Conservation (phyloP, 352 stramenopile species). For the Peronospora farinosa region DNA sequence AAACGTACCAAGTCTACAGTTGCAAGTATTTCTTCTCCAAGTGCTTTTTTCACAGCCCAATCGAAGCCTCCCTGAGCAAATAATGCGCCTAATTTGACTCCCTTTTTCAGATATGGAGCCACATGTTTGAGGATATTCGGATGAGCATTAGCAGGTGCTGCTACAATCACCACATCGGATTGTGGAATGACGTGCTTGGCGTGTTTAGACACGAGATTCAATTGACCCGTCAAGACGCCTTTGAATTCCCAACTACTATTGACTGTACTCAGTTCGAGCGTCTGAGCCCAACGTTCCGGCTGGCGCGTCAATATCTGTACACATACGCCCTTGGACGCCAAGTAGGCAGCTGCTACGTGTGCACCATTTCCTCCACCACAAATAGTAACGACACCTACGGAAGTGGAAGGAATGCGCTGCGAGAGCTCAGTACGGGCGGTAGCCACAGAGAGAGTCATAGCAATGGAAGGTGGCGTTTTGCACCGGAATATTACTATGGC, state of each 20-base stretch:
- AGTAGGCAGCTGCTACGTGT: conserved; percentile 84
- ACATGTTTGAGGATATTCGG: conserved; percentile 74
- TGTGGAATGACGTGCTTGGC: conserved; percentile 80
- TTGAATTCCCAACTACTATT: conserved; percentile 84
- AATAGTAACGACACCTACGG: conserved; percentile 77
- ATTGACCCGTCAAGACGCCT: conserved; percentile 61
- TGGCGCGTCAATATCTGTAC: conserved; percentile 81
- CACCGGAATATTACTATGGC: too few species aligned
- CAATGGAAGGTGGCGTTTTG: not conserved
- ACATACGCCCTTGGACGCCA: conserved; percentile 78
- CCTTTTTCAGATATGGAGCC: conserved; percentile 81
- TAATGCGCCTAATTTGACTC: conserved; percentile 76
- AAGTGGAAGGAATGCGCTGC: conserved; percentile 37
- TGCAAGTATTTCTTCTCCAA: conserved; percentile 56
- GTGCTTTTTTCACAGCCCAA: conserved; percentile 86
- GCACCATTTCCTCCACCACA: conserved; percentile 89
- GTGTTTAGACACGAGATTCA: conserved; percentile 76
- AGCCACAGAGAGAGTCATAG: conserved; percentile 75
- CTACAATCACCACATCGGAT: conserved; percentile 86
- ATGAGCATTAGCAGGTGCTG: conserved; percentile 85
- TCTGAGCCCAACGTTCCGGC: conserved; percentile 70
- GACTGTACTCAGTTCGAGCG: conserved; percentile 71
- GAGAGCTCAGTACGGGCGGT: conserved; percentile 59
- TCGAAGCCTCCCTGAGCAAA: conserved; percentile 91
- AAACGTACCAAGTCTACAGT: conserved; percentile 58